A percentile compares a stretch with the other conserved stretches of the same genome.
Conservation (phyloP, 2,329 filamentous ascomycete genomes). For the Incumbomyces lentus region DNA sequence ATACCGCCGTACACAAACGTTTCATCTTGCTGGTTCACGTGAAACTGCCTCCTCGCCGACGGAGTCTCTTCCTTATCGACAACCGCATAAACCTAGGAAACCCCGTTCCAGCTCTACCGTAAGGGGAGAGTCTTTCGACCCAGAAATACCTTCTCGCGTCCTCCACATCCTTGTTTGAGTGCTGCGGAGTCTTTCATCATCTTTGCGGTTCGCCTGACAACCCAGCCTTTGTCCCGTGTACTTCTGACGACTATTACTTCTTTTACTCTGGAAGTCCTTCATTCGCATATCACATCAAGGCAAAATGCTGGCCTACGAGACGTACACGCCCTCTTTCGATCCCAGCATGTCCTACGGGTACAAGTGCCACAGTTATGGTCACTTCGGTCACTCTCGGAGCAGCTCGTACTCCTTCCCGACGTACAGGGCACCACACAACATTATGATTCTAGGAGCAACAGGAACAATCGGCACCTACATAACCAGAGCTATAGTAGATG, state of each 20-base stretch:
- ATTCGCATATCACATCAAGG: neutral
- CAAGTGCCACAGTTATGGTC: constrained; percentile 5
- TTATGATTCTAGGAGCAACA: constrained; percentile 45
- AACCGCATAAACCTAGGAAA: neutral
- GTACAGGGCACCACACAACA: constrained; percentile 26
- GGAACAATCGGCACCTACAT: constrained; percentile 45
- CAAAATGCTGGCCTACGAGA: constrained; percentile 8
- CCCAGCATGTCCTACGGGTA: constrained; percentile 7
- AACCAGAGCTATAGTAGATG: constrained; percentile 36
- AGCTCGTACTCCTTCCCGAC: constrained; percentile 5
- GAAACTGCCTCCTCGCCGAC: neutral
- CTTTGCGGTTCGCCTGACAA: no score
- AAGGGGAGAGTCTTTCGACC: no score
- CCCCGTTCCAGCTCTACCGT: no score
- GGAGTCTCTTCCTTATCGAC: neutral
- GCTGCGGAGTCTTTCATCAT: no score
- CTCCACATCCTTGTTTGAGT: neutral
- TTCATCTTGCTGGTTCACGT: neutral
- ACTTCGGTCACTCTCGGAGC: neutral
- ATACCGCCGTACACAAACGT: neutral
- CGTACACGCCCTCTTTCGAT: constrained; percentile 5
- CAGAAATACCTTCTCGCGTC: neutral
- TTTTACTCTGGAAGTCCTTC: neutral
- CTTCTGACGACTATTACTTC: neutral
- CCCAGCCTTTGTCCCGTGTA: no score